phyloP scores from a whole-genome alignment of 768 basidiomycete genomes.

The Panus rudis region DNA sequence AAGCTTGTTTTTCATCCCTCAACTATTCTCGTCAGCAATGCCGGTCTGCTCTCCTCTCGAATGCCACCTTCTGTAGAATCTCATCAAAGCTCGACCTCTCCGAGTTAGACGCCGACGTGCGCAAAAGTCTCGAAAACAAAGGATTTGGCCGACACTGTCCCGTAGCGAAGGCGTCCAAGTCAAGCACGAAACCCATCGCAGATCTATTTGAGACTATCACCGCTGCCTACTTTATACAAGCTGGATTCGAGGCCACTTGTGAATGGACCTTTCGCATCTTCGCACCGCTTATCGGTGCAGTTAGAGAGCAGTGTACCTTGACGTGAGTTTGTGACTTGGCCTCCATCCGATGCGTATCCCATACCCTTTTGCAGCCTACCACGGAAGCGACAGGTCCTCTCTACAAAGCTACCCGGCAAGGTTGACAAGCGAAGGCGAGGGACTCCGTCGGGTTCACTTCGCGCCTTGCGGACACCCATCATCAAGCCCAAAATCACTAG shows the following conservation, averaged over 20 bases:
- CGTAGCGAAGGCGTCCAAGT: conserved; percentile 10
- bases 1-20: conserved; percentile 5
- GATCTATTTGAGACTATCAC: conserved; percentile 43
- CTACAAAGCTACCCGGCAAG: too few relatives aligned
- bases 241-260: conserved; percentile 30
- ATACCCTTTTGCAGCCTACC: too few relatives aligned
- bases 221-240: conserved; percentile 35
- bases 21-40: conserved; percentile 21
- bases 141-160: conserved; percentile 19
- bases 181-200: conserved; percentile 31
- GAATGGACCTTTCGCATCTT: conserved; percentile 34
- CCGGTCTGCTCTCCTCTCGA: conserved; percentile 20
- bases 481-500: too few relatives aligned
- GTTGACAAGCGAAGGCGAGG: too few relatives aligned
- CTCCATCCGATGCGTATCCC: neutral
- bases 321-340: neutral
- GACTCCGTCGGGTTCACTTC: too few relatives aligned
- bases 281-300: conserved; percentile 28
- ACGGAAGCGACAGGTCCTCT: too few relatives aligned
- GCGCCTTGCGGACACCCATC: too few relatives aligned
- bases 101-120: conserved; percentile 17
- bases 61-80: conserved; percentile 21
- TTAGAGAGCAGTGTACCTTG: conserved; percentile 22
- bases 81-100: conserved; percentile 25
- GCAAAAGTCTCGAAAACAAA: conserved; percentile 14